Conservation (phyloP, 371 early-diverging fungal genomes). For the Dipsacomyces acuminosporus region DNA sequence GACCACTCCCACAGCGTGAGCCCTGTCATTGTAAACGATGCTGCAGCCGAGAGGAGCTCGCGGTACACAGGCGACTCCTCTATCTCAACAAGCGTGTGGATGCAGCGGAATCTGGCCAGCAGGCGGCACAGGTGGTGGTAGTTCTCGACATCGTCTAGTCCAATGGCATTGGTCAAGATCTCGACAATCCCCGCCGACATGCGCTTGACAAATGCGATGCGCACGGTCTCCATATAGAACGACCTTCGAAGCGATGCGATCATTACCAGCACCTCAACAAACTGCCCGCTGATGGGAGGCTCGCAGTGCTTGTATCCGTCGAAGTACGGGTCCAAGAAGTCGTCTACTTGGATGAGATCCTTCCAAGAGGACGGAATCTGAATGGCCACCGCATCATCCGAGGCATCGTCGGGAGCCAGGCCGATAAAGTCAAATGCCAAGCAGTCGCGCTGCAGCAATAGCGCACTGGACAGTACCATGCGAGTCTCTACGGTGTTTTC, state of each 20-base stretch:
- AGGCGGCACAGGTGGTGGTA: slow-evolving; percentile 84
- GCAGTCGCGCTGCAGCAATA: slow-evolving; percentile 65
- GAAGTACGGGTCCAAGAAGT: slow-evolving; percentile 67
- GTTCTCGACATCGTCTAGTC: slow-evolving; percentile 67
- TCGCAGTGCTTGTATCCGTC: slow-evolving; percentile 60
- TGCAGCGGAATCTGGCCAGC: slow-evolving; percentile 73
- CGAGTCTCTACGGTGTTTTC: slow-evolving; percentile 52
- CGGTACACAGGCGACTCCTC: slow-evolving; percentile 62
- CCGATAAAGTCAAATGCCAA: slow-evolving; percentile 85
- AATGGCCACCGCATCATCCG: slow-evolving; percentile 74
- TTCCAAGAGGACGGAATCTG: slow-evolving; percentile 82
- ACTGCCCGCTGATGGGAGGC: slow-evolving; percentile 53
- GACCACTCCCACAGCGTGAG: slow-evolving; percentile 78
- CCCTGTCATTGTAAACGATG: slow-evolving; percentile 69
- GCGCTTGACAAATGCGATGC: slow-evolving; percentile 60
- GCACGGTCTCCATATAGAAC: slow-evolving; percentile 70
- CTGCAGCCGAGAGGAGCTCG: slow-evolving; percentile 68
- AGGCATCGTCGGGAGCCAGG: slow-evolving; percentile 76
- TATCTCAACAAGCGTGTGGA: slow-evolving; percentile 74
- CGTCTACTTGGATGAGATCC: slow-evolving; percentile 60
- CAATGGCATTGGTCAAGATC: slow-evolving; percentile 58
- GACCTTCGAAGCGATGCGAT: slow-evolving; percentile 79
- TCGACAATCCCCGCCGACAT: slow-evolving; percentile 69
- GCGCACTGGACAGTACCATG: slow-evolving; percentile 44
- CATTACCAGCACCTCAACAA: slow-evolving; percentile 77